These are phyloP conservation scores for Ampelomyces quisqualis DNA, from an alignment of 2,329 filamentous ascomycete species.

Conservation along the genomic window DNA sequence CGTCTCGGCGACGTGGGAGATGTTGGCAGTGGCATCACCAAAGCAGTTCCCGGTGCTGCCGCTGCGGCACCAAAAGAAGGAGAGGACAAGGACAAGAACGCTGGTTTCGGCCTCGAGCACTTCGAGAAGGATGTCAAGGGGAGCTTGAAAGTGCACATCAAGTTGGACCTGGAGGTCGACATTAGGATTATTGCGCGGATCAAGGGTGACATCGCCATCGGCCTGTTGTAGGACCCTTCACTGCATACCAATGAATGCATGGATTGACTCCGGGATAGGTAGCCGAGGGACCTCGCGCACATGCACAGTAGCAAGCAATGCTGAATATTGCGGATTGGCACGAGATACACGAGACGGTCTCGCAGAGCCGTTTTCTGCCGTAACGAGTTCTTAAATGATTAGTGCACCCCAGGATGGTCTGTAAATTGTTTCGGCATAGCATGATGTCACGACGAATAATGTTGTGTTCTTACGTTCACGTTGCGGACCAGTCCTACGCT, in stretches of 20 bases:
- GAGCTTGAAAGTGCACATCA: conserved; percentile 26
- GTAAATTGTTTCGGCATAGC: no score
- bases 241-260: not conserved
- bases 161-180: conserved; percentile 25
- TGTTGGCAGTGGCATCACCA: conserved; percentile 8
- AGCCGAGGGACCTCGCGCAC: no score
- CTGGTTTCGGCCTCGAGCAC: conserved; percentile 23
- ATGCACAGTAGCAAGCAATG: no score
- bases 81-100: conserved; percentile 6
- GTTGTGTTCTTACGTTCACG: no score
- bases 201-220: conserved; percentile 27
- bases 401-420: no score
- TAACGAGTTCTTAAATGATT: no score
- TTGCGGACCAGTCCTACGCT: no score
- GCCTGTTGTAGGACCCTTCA: conserved; percentile 15
- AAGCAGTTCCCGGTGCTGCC: not conserved
- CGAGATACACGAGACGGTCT: no score
- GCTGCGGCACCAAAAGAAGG: conserved; percentile 1
- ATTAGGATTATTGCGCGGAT: conserved; percentile 24
- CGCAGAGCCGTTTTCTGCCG: no score
- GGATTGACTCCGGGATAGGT: no score
- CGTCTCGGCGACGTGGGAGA: conserved; percentile 14
- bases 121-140: conserved; percentile 23
- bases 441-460: no score
- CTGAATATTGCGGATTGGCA: no score